Conservation (phyloP, 2,329 filamentous ascomycete genomes). For the Microcera coccophila region DNA sequence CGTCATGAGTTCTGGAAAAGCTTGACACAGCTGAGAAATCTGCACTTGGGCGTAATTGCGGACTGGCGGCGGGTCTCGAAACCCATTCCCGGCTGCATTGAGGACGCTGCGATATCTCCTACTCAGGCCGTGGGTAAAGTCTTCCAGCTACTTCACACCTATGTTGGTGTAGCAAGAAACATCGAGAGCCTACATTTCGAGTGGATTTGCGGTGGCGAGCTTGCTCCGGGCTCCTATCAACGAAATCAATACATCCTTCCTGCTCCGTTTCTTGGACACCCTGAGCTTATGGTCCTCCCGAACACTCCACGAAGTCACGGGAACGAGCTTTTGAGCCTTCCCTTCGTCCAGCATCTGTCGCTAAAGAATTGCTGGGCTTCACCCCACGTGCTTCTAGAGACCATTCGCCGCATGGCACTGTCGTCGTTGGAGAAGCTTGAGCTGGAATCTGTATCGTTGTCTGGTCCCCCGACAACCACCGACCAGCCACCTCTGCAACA, state of each 20-base stretch:
- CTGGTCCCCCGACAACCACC: constrained; percentile 38
- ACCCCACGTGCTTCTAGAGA: constrained; percentile 52
- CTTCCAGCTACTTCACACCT: constrained; percentile 47
- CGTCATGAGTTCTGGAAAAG: constrained; percentile 59
- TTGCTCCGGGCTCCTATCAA: constrained; percentile 57
- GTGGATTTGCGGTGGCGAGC: constrained; percentile 65
- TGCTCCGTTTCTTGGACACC: constrained; percentile 48
- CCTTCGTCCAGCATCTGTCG: constrained; percentile 54
- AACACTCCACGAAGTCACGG: constrained; percentile 31
- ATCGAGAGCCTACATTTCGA: constrained; percentile 61
- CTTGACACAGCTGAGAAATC: constrained; percentile 49
- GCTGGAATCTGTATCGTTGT: constrained; percentile 63
- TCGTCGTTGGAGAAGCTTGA: constrained; percentile 50
- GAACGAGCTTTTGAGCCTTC: constrained; percentile 48
- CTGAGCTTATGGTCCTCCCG: constrained; percentile 28
- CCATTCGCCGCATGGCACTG: constrained; percentile 47
- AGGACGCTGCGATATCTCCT: constrained; percentile 47
- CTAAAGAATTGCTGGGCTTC: constrained; percentile 67
- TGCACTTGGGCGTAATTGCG: constrained; percentile 60
- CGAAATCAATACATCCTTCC: constrained; percentile 61
- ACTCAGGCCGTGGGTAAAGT: constrained; percentile 49
- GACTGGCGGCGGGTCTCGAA: constrained; percentile 61
- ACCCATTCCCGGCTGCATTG: constrained; percentile 47
- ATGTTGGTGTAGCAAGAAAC: constrained; percentile 44
- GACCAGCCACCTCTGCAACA: constrained; percentile 26